These are phyloP conservation scores for Termitomyces heimii DNA, from an alignment of 768 basidiomycete genomes.

Conservation along the genomic window DNA sequence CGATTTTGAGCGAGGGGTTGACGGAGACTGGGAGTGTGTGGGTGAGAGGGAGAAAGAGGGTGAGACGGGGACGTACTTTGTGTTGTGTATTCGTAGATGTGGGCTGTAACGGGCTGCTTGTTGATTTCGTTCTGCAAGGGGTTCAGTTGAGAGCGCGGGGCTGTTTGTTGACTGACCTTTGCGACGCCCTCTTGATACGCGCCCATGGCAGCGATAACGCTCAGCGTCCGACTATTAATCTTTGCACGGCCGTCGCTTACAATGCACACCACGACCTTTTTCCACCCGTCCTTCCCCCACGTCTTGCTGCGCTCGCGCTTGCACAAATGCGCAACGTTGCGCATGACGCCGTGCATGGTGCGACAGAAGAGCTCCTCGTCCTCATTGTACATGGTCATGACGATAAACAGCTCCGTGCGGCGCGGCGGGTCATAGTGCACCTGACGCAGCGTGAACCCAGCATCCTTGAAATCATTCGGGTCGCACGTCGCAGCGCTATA, in stretches of 20 bases:
- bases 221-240: slow-evolving; percentile 79
- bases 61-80: slow-evolving; percentile 34
- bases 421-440: slow-evolving; percentile 88
- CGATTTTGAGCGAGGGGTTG: slow-evolving; percentile 74
- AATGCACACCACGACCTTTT: slow-evolving; percentile 93
- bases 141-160: fast-evolving
- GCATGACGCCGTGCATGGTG: slow-evolving; percentile 95
- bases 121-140: slow-evolving; percentile 63
- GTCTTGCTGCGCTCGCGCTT: slow-evolving; percentile 84
- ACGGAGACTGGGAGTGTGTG: slow-evolving; percentile 43
- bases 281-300: slow-evolving; percentile 98
- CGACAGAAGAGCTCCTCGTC: slow-evolving; percentile 86
- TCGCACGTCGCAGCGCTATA: slow-evolving; percentile 96
- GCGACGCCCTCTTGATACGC: slow-evolving; percentile 93
- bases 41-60: fast-evolving
- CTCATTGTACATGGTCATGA: slow-evolving; percentile 98
- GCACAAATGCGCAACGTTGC: slow-evolving; percentile 87
- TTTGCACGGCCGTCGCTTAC: slow-evolving; percentile 84
- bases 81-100: slow-evolving; percentile 92
- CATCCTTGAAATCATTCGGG: slow-evolving; percentile 83
- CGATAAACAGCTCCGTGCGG: slow-evolving; percentile 91
- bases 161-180: slow-evolving; percentile 30
- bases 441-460: slow-evolving; percentile 85
- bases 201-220: slow-evolving; percentile 89
- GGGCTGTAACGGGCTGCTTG: slow-evolving; percentile 76